phyloP scores from a whole-genome alignment of 1,284 basidiomycete genomes.

The Malassezia globosa region DNA sequence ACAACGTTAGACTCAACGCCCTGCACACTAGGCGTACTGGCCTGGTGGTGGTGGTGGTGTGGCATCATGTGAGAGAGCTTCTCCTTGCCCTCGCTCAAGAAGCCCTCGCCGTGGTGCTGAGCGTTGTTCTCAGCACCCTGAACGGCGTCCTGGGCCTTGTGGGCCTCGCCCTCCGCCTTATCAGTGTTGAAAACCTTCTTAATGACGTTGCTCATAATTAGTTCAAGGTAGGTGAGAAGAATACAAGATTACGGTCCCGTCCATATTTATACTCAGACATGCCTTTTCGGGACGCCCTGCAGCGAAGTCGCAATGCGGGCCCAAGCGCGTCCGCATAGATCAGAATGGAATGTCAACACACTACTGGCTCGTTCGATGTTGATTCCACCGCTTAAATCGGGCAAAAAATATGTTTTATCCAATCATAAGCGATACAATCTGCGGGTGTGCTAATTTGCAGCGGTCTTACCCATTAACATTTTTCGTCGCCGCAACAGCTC shows the following conservation, averaged over 20 bases:
- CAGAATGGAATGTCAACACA: not conserved
- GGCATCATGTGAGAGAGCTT: not conserved
- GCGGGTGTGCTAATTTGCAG: not conserved
- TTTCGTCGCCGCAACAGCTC: too few species aligned
- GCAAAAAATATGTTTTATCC: not conserved
- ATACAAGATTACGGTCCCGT: not conserved
- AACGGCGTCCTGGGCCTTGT: slow-evolving; percentile 5
- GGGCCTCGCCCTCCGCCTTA: slow-evolving; percentile 9
- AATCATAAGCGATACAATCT: not conserved
- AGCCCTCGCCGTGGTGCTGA: not conserved
- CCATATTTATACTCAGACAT: slow-evolving; percentile 7
- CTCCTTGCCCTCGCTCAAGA: not conserved
- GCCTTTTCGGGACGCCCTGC: not conserved
- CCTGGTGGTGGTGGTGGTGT: not conserved
- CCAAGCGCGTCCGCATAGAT: slow-evolving; percentile 1
- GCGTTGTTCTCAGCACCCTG: slow-evolving; percentile 5
- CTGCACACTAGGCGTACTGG: slow-evolving; percentile 3
- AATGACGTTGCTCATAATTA: slow-evolving; percentile 17
- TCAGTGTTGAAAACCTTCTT: slow-evolving; percentile 22
- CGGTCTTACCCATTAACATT: slow-evolving; percentile 2
- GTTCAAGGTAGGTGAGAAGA: not conserved
- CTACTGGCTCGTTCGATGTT: not conserved
- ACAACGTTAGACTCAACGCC: not conserved
- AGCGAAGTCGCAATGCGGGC: slow-evolving; percentile 3
- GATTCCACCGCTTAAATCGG: not conserved